Conservation (phyloP, 2,329 filamentous ascomycete species). For the Domatiomyces globalis region DNA sequence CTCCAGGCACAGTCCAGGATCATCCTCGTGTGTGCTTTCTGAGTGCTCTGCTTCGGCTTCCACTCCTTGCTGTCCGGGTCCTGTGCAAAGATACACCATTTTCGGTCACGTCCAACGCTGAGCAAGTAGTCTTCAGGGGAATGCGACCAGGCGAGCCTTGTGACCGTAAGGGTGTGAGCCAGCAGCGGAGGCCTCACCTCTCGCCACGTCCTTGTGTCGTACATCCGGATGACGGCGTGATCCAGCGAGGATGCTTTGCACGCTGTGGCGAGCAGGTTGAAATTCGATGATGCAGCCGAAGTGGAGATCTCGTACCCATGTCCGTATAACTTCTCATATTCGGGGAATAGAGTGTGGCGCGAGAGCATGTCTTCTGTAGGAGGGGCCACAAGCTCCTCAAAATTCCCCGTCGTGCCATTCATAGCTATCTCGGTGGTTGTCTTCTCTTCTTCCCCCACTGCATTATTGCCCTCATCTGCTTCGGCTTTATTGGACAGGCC, state of each 20-base stretch:
- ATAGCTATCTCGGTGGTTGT: constrained; percentile 21
- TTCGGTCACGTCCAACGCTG: constrained; percentile 79
- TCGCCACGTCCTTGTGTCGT: constrained; percentile 75
- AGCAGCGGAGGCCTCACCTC: constrained; percentile 70
- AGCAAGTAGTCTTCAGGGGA: constrained; percentile 58
- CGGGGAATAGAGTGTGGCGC: constrained; percentile 85
- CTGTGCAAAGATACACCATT: constrained; percentile 71
- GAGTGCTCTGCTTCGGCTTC: constrained; percentile 48
- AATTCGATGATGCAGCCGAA: constrained; percentile 62
- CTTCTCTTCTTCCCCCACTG: constrained; percentile 21
- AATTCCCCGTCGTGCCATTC: constrained; percentile 17
- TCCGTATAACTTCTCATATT: constrained; percentile 90
- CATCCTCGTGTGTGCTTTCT: constrained; percentile 84
- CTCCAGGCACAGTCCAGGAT: constrained; percentile 81
- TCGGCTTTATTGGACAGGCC: constrained; percentile 94
- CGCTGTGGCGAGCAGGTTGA: constrained; percentile 67
- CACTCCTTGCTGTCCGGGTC: constrained; percentile 35
- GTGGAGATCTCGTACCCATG: constrained; percentile 95
- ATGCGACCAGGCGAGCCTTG: constrained; percentile 61
- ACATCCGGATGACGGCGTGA: constrained; percentile 85
- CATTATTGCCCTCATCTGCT: constrained; percentile 40
- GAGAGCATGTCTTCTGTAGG: constrained; percentile 83
- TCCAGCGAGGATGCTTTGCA: constrained; percentile 87
- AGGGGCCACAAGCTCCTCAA: constrained; percentile 54
- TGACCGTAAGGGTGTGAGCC: constrained; percentile 78